Evolutionary conservation across 2,329 filamentous ascomycete species (phyloP), one percentile per base, ranked within the genome.

Genomic region (Cladosporium sp.): DNA sequence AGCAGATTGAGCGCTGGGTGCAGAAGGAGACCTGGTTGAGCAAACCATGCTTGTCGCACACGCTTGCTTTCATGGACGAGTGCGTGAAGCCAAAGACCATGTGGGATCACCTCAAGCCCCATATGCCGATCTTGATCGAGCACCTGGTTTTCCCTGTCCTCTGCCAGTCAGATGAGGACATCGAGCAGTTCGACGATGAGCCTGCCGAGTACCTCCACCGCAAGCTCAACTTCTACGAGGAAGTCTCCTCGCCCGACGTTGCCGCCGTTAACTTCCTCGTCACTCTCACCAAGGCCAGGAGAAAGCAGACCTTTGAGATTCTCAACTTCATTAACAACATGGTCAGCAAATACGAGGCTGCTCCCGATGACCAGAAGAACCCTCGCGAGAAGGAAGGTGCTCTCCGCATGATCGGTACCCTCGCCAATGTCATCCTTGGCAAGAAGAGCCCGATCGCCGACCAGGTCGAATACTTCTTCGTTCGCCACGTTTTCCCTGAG

Each of bases 391-490:
- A 99, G 84, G 95, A 99, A 79, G 95, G 95, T 74, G 95, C 95
- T 58, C 80, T 99, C 75, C 87, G 95, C 68, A 98, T 99, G 92
- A 98, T 99, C 75, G 95, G 93, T 30, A 97, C 94, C 0, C 83
- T 99, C 57, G 92, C 95, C 0, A 92, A 92, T 36, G 94, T 99
- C 62, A 96, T 99, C 59, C 85, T 99, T 41, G 92, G 93, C 72
- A 99, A 98, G 85, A 98, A 98, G 86, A 97, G 93, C 75, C 95
- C 95, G 1, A 97, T 99, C 71, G 95, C 94, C 41, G 91, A 97
- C 75, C 93, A 98, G 79, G 93, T 98, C 66, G 95, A 99, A 79
- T 97, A 97, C 79, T 99, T 99, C 84, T 91, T 99, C 71, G 94
- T 98, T 63, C 91, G 94, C 75, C 96, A 98, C 75, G 95, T 99